Evolutionary conservation across 1,139 yeast species (phyloP), one percentile per base, ranked within the genome.

Genomic region (Yamadazyma mexicana): DNA sequence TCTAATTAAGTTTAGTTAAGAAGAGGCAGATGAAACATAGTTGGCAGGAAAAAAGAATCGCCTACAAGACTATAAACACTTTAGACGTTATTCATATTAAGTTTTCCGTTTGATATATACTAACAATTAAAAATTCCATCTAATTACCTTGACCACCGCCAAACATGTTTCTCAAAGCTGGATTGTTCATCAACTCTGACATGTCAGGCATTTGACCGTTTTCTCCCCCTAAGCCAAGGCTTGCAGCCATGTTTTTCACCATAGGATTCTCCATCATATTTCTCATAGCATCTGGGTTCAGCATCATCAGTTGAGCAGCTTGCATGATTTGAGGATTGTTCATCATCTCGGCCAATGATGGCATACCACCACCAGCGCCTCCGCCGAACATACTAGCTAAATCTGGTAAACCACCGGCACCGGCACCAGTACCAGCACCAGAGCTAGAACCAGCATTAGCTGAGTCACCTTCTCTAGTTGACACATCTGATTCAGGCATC

Each of bases 291-390:
- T 70, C 76, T 24, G 98, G 98, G 61, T 91, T 83, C 44, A 81
- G 79, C 96, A 91, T 89, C 85, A 92, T 79, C 58, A 81, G 81
- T 62, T 88, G 94, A 30, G 98, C 98, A 56, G 95, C 94, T 66
- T 86, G 88, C 87, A 84, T 84, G 45, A 92, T 62, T 62, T 83
- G 89, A 14, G 98, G 98, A 65, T 91, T 88, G 66, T 78, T 83
- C 83, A 92, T 75, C 70, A 91, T 65, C 15, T 81, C 81, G 11
- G 73, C 58, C 35, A 77, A 61, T 38, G 62, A 57, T 41, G 79
- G 79, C 70, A 78, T 71, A 37, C 87, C 87, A 28, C 87, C 87
- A 28, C 74, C 70, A 38, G 81, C 83, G 38, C 83, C 84, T 35
- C 78, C 81, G 36, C 78, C 79, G 47, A 82, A 66, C 80, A 83